These are phyloP conservation scores for Punica granatum DNA, from an alignment of 345 rosid species.

Conservation along the genomic window DNA sequence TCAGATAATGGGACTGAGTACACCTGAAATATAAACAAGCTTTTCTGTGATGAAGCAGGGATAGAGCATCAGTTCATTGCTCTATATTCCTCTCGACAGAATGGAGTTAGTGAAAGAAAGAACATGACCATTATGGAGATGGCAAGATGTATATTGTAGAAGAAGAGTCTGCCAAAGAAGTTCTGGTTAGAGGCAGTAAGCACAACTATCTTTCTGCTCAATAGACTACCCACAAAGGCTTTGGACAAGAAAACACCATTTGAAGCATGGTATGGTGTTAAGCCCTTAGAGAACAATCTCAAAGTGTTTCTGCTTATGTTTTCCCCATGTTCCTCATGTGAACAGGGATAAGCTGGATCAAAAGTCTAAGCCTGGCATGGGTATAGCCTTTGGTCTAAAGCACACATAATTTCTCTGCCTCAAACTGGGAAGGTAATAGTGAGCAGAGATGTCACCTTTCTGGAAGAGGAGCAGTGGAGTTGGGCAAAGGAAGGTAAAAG, in stretches of 20 bases:
- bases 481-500: too few species aligned
- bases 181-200: neutral
- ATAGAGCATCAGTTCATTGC: too few species aligned
- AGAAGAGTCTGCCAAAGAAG: neutral
- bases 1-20: too few species aligned
- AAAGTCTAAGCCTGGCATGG: conserved; percentile 10
- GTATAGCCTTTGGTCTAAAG: conserved; percentile 11
- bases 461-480: neutral
- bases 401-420: conserved; percentile 11
- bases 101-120: neutral
- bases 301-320: conserved; percentile 7
- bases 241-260: too few species aligned
- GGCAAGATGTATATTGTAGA: neutral
- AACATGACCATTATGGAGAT: neutral
- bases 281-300: neutral
- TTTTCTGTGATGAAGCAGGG: neutral
- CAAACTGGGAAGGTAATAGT: neutral
- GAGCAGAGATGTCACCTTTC: neutral
- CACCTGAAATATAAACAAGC: too few species aligned
- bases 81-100: neutral
- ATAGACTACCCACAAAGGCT: conserved; percentile 4
- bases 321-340: conserved; percentile 6
- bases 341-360: conserved; percentile 16
- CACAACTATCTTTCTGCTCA: neutral
- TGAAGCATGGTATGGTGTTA: too few species aligned